Base-by-base conservation (phyloP, 768 basidiomycete species). In the Amanita subjunquillea region DNA sequence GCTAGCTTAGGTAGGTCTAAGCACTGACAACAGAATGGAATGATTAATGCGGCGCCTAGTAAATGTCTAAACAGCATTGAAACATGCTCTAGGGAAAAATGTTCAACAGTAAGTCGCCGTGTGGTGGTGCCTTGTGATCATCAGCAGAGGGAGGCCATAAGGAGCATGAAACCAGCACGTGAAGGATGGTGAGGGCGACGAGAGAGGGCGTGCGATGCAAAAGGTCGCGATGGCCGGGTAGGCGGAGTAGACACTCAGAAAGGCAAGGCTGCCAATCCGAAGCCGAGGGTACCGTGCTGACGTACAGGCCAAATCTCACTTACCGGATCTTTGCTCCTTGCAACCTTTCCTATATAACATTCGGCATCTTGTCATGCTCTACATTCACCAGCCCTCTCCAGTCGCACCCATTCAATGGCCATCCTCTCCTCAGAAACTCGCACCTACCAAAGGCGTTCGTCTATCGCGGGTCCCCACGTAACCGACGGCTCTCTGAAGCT, bases 391-490 rank as follows among this genome's bases (percentile, higher is more conserved):
- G 20, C 23, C 15, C 30, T 55, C 59, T 54, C 25, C 27, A 42
- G 54, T 46, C 38, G 53, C 47, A 48, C 42, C 48, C 29, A 37
- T 41, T 41, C 52, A 55, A 67, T 68, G 65, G 58, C 64, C 48
- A 59, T 67, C 55, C 56, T 65, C 54, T 57, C 65, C 50, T 61
- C 68, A 53, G 63, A 67, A 54, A 63, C 58, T 50, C 63, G 56
- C 59, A 58, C 58, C 40, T 59, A 55, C 40, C 62, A 61, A 48
- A 65, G 66, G 53, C 61, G 61, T 47, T 61, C 66, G 23, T 62
- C 63, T 29, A 56, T 61, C 30, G 52, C 64, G 50, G 60, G 59
- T 34, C 52, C 51, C 17, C 50, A 54, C 40, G 55, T 59, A 46
- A 55, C 60, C 48, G 59, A 63, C 17, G 62, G 61, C 39, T 52